Conservation (phyloP, 2,329 filamentous ascomycete genomes). For the Pestalotiopsis sp. region DNA sequence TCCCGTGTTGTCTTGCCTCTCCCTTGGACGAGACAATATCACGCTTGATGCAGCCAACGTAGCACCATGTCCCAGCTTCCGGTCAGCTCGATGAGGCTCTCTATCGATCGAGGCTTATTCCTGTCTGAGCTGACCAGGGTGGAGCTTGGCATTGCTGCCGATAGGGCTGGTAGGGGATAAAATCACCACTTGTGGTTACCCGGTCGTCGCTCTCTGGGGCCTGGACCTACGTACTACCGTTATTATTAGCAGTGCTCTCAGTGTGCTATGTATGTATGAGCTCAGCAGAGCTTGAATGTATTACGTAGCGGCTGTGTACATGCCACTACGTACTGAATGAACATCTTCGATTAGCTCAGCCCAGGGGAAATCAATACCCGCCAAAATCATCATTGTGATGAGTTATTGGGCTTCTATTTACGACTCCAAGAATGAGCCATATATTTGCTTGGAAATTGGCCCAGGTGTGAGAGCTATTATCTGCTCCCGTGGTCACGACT, state of each 20-base stretch:
- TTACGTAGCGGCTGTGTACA: background rate
- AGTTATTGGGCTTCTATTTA: background rate
- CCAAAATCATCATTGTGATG: background rate
- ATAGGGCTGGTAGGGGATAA: constrained; percentile 4
- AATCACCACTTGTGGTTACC: background rate
- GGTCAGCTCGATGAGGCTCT: background rate
- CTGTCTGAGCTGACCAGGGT: background rate
- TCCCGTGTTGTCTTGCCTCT: background rate
- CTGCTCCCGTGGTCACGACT: background rate
- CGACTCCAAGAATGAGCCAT: background rate
- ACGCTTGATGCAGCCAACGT: background rate
- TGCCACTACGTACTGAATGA: background rate
- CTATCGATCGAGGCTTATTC: constrained; percentile 5
- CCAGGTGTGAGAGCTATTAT: background rate
- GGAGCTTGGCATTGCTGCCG: constrained; percentile 1
- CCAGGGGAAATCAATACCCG: background rate
- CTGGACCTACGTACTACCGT: background rate
- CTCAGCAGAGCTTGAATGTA: background rate
- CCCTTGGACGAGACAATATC: background rate
- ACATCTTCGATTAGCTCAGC: background rate
- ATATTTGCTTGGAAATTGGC: background rate
- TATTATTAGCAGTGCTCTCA: background rate
- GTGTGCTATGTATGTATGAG: no score
- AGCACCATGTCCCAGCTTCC: background rate
- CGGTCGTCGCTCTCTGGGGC: background rate